phyloP scores from a whole-genome alignment of 1,284 basidiomycete species.

The Meira nashicola region DNA sequence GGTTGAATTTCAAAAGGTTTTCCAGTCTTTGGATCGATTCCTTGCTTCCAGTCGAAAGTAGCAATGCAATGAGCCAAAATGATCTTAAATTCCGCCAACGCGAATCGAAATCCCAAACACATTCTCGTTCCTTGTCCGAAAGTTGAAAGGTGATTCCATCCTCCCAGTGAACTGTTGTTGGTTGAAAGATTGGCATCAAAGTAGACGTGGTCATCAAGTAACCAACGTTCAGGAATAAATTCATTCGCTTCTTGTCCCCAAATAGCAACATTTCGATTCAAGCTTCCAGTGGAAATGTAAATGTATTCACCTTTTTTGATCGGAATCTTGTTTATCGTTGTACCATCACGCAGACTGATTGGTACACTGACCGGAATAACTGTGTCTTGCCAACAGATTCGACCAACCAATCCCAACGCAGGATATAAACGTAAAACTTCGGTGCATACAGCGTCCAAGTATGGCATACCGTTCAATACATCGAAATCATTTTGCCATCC shows the following conservation, averaged over 20 bases:
- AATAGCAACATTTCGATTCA: not conserved
- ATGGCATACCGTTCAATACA: not conserved
- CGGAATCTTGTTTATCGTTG: not conserved
- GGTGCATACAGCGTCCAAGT: not conserved
- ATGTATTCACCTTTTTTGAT: conserved; percentile 4
- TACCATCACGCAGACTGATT: not conserved
- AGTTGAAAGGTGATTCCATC: not conserved
- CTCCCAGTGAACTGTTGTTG: not conserved
- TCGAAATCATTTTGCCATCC: conserved; percentile 1
- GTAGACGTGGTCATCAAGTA: not conserved
- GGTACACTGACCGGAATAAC: not conserved
- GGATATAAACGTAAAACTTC: conserved; percentile 1
- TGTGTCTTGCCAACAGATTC: not conserved
- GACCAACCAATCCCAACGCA: not conserved
- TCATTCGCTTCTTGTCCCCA: not conserved
- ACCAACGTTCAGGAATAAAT: conserved; percentile 3
- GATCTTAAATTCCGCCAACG: not conserved
- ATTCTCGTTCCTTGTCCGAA: not conserved
- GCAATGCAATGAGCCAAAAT: not conserved
- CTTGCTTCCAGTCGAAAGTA: not conserved
- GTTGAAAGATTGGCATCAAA: not conserved
- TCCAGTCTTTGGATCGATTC: no score
- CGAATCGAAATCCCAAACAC: not conserved
- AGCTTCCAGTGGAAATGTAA: not conserved
- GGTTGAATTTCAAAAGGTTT: no score